Evolutionary conservation across 2,329 filamentous ascomycete genomes (phyloP).

Genomic region (Epichloe gansuensis): DNA sequence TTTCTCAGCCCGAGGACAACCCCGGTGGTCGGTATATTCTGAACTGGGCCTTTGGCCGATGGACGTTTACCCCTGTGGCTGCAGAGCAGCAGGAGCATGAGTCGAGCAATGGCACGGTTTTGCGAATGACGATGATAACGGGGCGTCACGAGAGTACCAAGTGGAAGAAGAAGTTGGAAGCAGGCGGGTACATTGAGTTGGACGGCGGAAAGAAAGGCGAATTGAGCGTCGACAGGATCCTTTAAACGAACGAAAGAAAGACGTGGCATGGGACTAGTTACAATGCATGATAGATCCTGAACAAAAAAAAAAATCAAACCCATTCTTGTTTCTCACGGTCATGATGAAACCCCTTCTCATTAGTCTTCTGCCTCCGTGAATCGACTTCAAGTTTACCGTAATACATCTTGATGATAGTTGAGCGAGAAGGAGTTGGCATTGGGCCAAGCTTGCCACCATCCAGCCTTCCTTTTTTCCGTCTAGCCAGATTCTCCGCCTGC

Average conservation of each 20-base stretch:
- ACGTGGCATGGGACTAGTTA: neutral
- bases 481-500: no score
- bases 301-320: no score
- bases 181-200: slow-evolving; percentile 38
- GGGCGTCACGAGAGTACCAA: slow-evolving; percentile 60
- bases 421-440: no score
- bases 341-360: no score
- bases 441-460: no score
- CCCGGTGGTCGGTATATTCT: slow-evolving; percentile 58
- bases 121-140: slow-evolving; percentile 65
- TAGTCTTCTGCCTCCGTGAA: no score
- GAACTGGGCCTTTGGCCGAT: slow-evolving; percentile 96
- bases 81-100: slow-evolving; percentile 34
- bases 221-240: slow-evolving; percentile 38
- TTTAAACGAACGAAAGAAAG: slow-evolving; percentile 16
- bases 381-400: no score
- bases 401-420: no score
- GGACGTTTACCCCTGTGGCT: slow-evolving; percentile 63
- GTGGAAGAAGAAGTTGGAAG: slow-evolving; percentile 63
- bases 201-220: slow-evolving; percentile 32
- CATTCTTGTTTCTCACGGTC: no score
- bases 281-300: no score
- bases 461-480: no score
- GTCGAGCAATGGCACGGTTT: slow-evolving; percentile 38
- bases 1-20: slow-evolving; percentile 19